Conservation (phyloP, 306 rosid genomes). For the Phaseolus lunatus region DNA sequence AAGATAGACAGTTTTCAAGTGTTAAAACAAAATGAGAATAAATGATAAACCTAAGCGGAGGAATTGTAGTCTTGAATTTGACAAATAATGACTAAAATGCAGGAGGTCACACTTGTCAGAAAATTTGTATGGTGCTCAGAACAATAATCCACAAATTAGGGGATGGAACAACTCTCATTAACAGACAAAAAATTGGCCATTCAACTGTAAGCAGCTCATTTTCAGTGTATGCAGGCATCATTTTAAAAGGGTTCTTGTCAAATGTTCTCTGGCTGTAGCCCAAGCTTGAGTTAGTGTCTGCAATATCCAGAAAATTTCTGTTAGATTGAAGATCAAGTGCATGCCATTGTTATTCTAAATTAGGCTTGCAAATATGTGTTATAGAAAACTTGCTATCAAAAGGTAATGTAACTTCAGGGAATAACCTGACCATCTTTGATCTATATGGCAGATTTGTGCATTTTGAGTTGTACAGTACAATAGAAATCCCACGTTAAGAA, state of each 20-base stretch:
- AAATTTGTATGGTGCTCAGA: constrained; percentile 1
- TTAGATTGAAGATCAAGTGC: constrained; percentile 35
- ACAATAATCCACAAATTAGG: constrained; percentile 7
- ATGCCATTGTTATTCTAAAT: constrained; percentile 2
- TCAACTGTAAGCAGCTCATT: constrained; percentile 36
- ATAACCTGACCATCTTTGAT: neutral
- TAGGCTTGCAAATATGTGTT: constrained; percentile 13
- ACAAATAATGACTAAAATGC: constrained; percentile 21
- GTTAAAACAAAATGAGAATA: neutral
- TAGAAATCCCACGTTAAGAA: neutral
- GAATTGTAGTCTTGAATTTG: neutral
- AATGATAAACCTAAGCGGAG: neutral
- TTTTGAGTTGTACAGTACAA: neutral
- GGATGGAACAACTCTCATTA: constrained; percentile 18
- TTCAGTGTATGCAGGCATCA: constrained; percentile 46
- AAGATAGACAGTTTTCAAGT: neutral
- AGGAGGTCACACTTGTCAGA: constrained; percentile 1
- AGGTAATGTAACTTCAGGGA: neutral
- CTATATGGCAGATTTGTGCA: constrained; percentile 14
- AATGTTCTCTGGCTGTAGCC: constrained; percentile 88
- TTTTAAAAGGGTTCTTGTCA: constrained; percentile 81
- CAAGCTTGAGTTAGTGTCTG: constrained; percentile 92
- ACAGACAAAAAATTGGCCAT: constrained; percentile 18
- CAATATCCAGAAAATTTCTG: constrained; percentile 39
- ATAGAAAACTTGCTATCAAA: neutral